A percentile compares a stretch with the other conserved stretches of the same genome.
These are phyloP conservation scores for Penicillium brasilianum DNA, from an alignment of 2,329 filamentous ascomycete species.

Conservation along the genomic window DNA sequence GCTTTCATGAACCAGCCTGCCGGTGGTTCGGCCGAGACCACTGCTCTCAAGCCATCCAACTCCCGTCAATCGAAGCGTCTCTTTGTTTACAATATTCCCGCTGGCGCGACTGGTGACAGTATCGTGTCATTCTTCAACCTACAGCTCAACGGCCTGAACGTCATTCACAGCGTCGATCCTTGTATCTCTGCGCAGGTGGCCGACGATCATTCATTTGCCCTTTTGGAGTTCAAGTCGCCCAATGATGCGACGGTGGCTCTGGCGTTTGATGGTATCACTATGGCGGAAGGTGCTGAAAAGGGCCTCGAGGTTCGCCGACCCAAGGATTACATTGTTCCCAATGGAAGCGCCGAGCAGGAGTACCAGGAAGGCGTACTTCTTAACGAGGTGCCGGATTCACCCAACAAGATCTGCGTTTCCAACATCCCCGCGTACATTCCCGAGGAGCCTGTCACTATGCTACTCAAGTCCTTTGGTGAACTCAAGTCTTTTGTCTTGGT, in stretches of 20 bases:
- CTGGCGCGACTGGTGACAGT: conserved; percentile 73
- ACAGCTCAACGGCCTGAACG: conserved; percentile 94
- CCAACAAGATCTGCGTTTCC: conserved; percentile 91
- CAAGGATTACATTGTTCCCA: conserved; percentile 95
- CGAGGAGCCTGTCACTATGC: conserved; percentile 89
- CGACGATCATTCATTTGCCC: conserved; percentile 77
- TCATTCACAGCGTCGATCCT: conserved; percentile 80
- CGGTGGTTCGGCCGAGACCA: conserved; percentile 65
- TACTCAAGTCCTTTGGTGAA: conserved; percentile 88
- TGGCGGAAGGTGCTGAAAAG: conserved; percentile 73
- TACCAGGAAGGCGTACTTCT: conserved; percentile 79
- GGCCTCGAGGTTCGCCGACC: conserved; percentile 79
- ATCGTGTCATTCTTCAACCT: conserved; percentile 90
- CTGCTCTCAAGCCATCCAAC: conserved; percentile 89
- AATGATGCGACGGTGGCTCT: conserved; percentile 89
- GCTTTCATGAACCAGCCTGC: conserved; percentile 93
- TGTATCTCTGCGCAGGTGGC: conserved; percentile 84
- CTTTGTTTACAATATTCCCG: conserved; percentile 81
- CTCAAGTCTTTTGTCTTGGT: conserved; percentile 90
- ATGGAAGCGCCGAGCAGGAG: conserved; percentile 72
- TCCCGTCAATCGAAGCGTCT: conserved; percentile 93
- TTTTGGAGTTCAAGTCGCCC: conserved; percentile 87
- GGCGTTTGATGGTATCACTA: conserved; percentile 85
- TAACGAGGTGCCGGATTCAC: conserved; percentile 82
- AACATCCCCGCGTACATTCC: conserved; percentile 87